Percentiles rank a stretch among this genome's conserved stretches.
Evolutionary conservation across 371 early-diverging fungal species (phyloP).

Genomic region (Mortierella sp.): DNA sequence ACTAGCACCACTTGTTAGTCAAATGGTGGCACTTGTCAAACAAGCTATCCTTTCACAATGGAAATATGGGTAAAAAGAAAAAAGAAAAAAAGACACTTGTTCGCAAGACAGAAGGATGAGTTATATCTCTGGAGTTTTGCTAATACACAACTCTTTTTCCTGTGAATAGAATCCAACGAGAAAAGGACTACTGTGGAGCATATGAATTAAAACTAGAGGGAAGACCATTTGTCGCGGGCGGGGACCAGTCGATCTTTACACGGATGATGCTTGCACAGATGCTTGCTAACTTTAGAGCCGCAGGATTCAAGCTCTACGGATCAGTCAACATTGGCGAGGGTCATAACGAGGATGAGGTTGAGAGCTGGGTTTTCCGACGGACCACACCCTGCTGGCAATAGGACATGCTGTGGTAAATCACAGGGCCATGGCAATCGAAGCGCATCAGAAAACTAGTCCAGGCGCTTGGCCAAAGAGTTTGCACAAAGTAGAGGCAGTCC

Average conservation of each 20-base stretch:
- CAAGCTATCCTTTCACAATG: slow-evolving; percentile 27
- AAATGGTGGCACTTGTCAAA: slow-evolving; percentile 9
- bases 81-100: background rate
- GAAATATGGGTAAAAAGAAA: slow-evolving; percentile 15
- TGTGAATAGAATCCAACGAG: slow-evolving; percentile 16
- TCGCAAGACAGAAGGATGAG: too few relatives aligned
- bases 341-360: slow-evolving; percentile 15
- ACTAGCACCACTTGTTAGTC: slow-evolving; percentile 7
- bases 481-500: too few relatives aligned
- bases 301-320: slow-evolving; percentile 29
- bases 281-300: slow-evolving; percentile 14
- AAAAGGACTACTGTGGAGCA: slow-evolving; percentile 13
- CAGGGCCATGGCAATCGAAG: too few relatives aligned
- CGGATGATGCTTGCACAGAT: slow-evolving; percentile 37
- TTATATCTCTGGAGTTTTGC: background rate
- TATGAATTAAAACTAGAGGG: slow-evolving; percentile 40
- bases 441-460: too few relatives aligned
- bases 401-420: too few relatives aligned
- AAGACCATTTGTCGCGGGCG: slow-evolving; percentile 22
- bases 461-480: too few relatives aligned
- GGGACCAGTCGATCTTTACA: slow-evolving; percentile 11
- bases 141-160: background rate
- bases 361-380: slow-evolving; percentile 39
- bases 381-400: slow-evolving; percentile 17
- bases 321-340: slow-evolving; percentile 32